phyloP scores from a whole-genome alignment of 2,329 filamentous ascomycete species.

The Cordyceps tenuipes region DNA sequence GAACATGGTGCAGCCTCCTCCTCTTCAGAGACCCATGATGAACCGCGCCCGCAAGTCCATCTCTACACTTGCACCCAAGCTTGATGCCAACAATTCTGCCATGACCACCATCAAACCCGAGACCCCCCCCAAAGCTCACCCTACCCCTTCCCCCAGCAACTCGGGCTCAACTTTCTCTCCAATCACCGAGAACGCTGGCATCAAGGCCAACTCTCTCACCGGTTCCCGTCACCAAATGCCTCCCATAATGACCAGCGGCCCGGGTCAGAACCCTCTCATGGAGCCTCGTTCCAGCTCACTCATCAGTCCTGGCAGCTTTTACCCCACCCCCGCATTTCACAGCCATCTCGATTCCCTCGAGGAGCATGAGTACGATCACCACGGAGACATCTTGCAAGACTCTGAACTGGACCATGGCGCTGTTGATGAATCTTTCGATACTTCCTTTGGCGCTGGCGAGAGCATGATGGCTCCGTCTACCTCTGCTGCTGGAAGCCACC shows the following conservation, averaged over 20 bases:
- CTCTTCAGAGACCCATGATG: conserved; percentile 71
- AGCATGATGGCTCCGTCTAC: conserved; percentile 36
- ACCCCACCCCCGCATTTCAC: conserved; percentile 74
- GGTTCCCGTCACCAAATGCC: conserved; percentile 26
- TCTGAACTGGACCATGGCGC: conserved; percentile 56
- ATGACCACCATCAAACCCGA: conserved; percentile 46
- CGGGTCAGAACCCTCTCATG: conserved; percentile 25
- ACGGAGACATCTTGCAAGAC: conserved; percentile 82
- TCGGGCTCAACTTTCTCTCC: conserved; percentile 37
- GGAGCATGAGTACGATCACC: conserved; percentile 94
- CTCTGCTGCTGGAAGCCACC: conserved; percentile 24
- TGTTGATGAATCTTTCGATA: conserved; percentile 42
- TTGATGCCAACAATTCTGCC: conserved; percentile 48
- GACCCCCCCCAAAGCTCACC: conserved; percentile 61
- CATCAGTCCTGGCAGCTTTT: conserved; percentile 48
- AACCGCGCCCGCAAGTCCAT: conserved; percentile 68
- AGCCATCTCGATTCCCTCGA: conserved; percentile 95
- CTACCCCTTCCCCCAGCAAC: conserved; percentile 59
- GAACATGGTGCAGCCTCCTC: conserved; percentile 62
- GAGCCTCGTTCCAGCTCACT: conserved; percentile 29
- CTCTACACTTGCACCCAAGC: conserved; percentile 67
- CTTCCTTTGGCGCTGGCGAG: conserved; percentile 47
- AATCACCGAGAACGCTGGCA: conserved; percentile 39
- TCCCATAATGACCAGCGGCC: conserved; percentile 19
- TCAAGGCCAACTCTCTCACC: conserved; percentile 31